A percentile compares a stretch with the other conserved stretches of the same genome.
Conservation (phyloP, 2,329 filamentous ascomycete species). For the Colletotrichum shisoi region DNA sequence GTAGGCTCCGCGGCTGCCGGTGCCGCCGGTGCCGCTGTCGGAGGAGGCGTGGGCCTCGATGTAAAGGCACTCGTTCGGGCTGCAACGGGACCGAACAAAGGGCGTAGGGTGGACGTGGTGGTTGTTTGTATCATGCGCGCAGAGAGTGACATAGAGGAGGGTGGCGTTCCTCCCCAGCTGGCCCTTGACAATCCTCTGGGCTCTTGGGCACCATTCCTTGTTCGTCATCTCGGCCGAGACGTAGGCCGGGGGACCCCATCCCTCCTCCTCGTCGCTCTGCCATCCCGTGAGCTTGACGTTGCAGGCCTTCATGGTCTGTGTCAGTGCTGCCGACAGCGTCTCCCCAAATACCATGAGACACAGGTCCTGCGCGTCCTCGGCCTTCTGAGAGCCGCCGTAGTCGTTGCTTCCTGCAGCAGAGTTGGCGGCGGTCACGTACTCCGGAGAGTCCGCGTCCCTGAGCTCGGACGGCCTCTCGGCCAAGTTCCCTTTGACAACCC, state of each 20-base stretch:
- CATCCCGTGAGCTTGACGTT: neutral
- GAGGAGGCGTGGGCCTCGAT: neutral
- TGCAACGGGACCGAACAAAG: neutral
- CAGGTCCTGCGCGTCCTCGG: neutral
- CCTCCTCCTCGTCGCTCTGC: neutral
- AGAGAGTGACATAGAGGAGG: neutral
- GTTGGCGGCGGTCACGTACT: no score
- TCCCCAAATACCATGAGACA: slow-evolving; percentile 1
- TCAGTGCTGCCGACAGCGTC: neutral
- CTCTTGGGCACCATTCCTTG: slow-evolving; percentile 1
- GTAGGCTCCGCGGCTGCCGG: neutral
- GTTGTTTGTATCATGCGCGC: neutral
- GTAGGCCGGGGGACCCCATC: slow-evolving; percentile 3
- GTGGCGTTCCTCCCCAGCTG: slow-evolving; percentile 1
- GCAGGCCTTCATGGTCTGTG: neutral
- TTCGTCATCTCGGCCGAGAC: neutral
- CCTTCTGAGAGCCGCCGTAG: neutral
- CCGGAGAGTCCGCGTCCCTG: no score
- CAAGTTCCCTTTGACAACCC: neutral
- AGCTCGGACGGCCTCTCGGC: neutral
- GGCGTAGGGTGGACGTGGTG: neutral
- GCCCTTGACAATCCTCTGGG: neutral
- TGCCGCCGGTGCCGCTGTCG: neutral
- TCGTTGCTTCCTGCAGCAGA: no score
- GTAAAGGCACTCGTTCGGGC: neutral